These are phyloP conservation scores for Yamadazyma sp. DNA, from an alignment of 805 yeast genomes.

Conservation along the genomic window DNA sequence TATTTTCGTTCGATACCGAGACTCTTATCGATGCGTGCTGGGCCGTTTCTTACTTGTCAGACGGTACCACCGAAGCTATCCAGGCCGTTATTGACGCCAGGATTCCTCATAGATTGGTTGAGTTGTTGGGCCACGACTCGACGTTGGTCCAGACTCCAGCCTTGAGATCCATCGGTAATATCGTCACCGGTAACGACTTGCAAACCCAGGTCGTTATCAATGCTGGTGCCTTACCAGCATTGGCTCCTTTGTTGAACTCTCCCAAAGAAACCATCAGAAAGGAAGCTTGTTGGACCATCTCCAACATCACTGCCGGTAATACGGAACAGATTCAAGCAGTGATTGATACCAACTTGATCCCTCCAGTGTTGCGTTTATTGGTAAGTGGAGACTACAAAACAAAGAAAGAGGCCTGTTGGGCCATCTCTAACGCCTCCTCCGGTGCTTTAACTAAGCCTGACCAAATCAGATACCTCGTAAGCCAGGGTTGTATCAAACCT, in stretches of 20 bases:
- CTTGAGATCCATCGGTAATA: conserved; percentile 94
- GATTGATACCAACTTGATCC: conserved; percentile 89
- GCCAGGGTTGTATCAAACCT: conserved; percentile 96
- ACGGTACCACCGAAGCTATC: conserved; percentile 89
- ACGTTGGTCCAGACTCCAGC: conserved; percentile 95
- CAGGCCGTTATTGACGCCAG: conserved; percentile 97
- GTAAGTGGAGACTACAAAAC: conserved; percentile 89
- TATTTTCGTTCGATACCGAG: conserved; percentile 88
- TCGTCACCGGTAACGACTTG: conserved; percentile 93
- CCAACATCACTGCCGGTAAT: conserved; percentile 97
- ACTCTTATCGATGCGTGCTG: conserved; percentile 97
- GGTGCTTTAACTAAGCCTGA: conserved; percentile 93
- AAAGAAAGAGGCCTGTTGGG: conserved; percentile 99
- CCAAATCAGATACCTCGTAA: conserved; percentile 87
- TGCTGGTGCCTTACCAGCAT: conserved; percentile 85
- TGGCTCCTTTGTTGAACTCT: conserved; percentile 75
- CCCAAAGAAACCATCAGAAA: conserved; percentile 91
- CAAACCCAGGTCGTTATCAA: conserved; percentile 96
- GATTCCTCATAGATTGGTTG: conserved; percentile 91
- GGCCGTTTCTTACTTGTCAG: conserved; percentile 95
- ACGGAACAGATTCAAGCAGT: conserved; percentile 95
- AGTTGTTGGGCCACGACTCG: conserved; percentile 79
- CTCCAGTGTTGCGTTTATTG: conserved; percentile 80
- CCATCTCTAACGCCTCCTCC: conserved; percentile 94
- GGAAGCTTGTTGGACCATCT: conserved; percentile 98